Evolutionary conservation across 208 protist genomes (phyloP), one percentile per base, ranked within the genome.

Genomic region (Trypanosoma melophagium): DNA sequence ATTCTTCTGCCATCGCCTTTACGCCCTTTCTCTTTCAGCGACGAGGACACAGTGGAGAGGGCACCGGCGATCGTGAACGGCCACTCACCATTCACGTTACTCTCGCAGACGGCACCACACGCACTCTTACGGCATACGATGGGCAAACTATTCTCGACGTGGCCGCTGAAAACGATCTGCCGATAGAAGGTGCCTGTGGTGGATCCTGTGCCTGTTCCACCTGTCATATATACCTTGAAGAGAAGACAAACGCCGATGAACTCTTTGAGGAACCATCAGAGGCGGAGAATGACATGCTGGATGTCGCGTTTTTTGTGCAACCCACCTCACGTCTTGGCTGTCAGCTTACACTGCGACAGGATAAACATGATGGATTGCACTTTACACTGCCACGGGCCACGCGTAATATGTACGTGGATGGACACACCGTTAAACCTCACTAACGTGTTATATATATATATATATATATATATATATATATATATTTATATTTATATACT

Each of bases 151-250:
- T 99, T 8, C 81, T 99, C 24, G 95, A 98, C 38, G 87, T 98
- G 35, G 94, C 94, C 40, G 87, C 94, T 42, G 88, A 91, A 51
- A 87, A 98, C 56, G 91, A 93, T 35, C 77, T 99, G 53, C 95
- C 98, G 31, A 90, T 99, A 56, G 97, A 99, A 69, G 97, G 95
- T 0, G 97, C 97, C 21, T 99, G 97, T 65, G 97, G 96, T 17
- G 92, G 92, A 14, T 97, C 92, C 7, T 94, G 97, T 47, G 98
- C 98, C 35, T 99, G 98, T 76, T 98, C 96, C 41, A 99, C 98
- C n/a, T 99, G 98, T 71, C 98, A 99, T 66, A 91, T 99, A 12
- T 97, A 98, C 63, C 60, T 99, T 47, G 75, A 92, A 56, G 82
- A 96, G 31, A 79, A 84, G 38, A 76, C 74, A 35, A 35, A 35